Evolutionary conservation across 1,139 yeast species (phyloP), one percentile per base, ranked within the genome.

Genomic region (Geotrichum aggregatum): DNA sequence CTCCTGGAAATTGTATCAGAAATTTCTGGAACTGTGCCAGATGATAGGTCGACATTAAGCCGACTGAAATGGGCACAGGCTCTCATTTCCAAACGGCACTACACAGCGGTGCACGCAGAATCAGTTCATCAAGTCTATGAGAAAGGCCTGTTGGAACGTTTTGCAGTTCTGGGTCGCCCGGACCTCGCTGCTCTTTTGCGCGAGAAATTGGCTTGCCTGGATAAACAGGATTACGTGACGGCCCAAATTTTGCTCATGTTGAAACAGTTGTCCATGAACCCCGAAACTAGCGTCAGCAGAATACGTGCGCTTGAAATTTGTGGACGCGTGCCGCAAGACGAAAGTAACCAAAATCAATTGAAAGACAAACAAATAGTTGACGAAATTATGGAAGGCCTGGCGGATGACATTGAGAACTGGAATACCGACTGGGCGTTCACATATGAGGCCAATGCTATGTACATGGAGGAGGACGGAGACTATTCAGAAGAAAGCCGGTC

Each of bases 151-250:
- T 16, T 49, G 14, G 52, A 49, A 18, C 35, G 52, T 2, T 30
- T 38, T 5, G 10, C 40, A 18, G 52, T 49, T 11, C 44, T 44
- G 8, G 52, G 52, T 2, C 30, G 49, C 21, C 45, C 39, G 16
- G 49, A 49, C 16, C 39, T 44, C 3, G 49, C 47, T 6, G 45
- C 44, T 5, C 11, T 19, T 22, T 16, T 49, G 16, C 8, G 41
- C 33, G 34, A n/a, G 10, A 44, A 26, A n/a, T 24, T 44, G 18
- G 14, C 24, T 11, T 14, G 24, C n/a, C 21, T 44, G 19, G 34
- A 44, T 24, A 44, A 44, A 13, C 31, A 22, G n/a, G 50, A 47
- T 31, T 47, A 47, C 33, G 45, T 47, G 45, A 47, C 50, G n/a
- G 50, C 50, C 3, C 50, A 47, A 24, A 40, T 47, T n/a, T 36